These are phyloP conservation scores for Astrothelium subdiscretum DNA, from an alignment of 495 filamentous ascomycete genomes.

Conservation along the genomic window DNA sequence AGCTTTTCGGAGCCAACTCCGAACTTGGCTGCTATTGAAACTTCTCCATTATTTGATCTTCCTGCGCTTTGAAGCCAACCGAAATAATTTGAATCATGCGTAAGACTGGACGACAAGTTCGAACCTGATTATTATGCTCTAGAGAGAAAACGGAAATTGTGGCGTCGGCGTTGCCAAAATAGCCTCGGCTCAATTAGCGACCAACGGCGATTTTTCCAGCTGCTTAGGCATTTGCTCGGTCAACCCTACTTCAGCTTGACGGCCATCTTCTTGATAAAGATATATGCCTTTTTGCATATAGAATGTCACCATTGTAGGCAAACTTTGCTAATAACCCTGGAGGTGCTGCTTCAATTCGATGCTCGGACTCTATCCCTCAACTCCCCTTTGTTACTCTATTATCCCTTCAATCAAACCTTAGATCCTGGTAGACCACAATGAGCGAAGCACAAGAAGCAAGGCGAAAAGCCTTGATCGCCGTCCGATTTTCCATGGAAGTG, in stretches of 20 bases:
- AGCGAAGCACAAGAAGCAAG: background rate
- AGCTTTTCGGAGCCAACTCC: too few relatives aligned
- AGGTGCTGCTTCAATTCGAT: too few relatives aligned
- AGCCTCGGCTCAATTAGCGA: background rate
- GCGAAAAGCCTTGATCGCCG: background rate
- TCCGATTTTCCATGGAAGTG: background rate
- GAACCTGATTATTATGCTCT: background rate
- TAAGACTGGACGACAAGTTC: background rate
- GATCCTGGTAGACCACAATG: background rate
- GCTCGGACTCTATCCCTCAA: background rate
- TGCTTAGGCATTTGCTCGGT: background rate
- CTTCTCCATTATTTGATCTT: too few relatives aligned
- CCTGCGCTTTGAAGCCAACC: too few relatives aligned
- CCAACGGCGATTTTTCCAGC: background rate
- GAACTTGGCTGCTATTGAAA: too few relatives aligned
- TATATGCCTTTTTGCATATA: too few relatives aligned
- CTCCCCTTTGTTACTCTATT: background rate
- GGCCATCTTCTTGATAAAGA: too few relatives aligned
- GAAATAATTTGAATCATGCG: too few relatives aligned
- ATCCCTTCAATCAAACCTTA: background rate
- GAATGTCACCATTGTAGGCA: too few relatives aligned
- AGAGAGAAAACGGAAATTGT: background rate
- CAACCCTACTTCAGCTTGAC: background rate
- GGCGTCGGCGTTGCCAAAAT: background rate
- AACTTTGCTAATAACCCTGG: too few relatives aligned